A percentile compares a stretch with the other conserved stretches of the same genome.
Conservation (phyloP, 495 filamentous ascomycete species). For the Thozetella sp. region DNA sequence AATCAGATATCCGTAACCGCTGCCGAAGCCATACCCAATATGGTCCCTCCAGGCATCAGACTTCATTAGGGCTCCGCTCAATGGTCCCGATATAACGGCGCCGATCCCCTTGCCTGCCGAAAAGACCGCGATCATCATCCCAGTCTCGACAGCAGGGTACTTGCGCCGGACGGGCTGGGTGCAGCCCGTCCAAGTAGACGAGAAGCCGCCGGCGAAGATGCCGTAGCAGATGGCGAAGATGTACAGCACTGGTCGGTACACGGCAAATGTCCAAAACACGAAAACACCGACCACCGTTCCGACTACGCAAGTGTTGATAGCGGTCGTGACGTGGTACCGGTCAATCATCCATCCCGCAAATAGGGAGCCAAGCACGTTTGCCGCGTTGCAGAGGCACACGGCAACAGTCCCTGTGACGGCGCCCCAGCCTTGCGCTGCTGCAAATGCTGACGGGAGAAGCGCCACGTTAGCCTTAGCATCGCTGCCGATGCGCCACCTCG, state of each 20-base stretch:
- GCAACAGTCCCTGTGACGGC: constrained; percentile 33
- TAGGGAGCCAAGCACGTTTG: constrained; percentile 56
- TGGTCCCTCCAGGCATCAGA: constrained; percentile 26
- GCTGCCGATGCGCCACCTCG: no score
- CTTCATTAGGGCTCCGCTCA: constrained; percentile 55
- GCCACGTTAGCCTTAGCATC: no score
- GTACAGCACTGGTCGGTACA: constrained; percentile 52
- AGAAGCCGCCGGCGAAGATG: constrained; percentile 66
- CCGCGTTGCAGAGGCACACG: constrained; percentile 56
- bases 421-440: constrained; percentile 32
- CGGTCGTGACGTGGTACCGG: constrained; percentile 57
- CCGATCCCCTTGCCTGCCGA: constrained; percentile 66
- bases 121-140: constrained; percentile 47
- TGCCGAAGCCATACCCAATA: constrained; percentile 31
- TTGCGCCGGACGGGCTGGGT: background rate
- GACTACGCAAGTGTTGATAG: constrained; percentile 58
- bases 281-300: constrained; percentile 60
- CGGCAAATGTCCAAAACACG: constrained; percentile 65
- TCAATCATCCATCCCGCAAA: constrained; percentile 60
- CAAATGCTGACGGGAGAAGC: no score
- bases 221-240: constrained; percentile 68
- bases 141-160: constrained; percentile 42
- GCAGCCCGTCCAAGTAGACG: constrained; percentile 54
- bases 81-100: constrained; percentile 57
- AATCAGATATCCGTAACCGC: constrained; percentile 1